Percentiles rank a stretch among this genome's conserved stretches.
These are phyloP conservation scores for Sugiyamaella valdiviana DNA, from an alignment of 805 yeast species.

Conservation along the genomic window DNA sequence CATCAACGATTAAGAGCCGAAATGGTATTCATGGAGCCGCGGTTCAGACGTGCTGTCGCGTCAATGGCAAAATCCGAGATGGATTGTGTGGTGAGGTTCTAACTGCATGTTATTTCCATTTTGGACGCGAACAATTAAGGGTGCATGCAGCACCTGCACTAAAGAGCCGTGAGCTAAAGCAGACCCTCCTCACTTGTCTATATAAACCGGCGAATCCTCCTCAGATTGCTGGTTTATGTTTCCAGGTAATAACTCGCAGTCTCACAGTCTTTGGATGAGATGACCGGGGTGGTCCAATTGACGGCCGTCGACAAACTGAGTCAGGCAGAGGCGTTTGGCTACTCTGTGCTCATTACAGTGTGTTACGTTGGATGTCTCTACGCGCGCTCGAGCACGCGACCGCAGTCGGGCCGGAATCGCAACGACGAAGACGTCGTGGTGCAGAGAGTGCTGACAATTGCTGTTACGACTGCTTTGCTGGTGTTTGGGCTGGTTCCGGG, in stretches of 20 bases:
- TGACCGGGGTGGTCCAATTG: not conserved
- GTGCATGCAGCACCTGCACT: not conserved
- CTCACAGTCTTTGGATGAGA: not conserved
- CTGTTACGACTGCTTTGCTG: conserved; percentile 32
- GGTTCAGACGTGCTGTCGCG: too few species aligned
- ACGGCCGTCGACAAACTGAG: not conserved
- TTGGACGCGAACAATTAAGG: not conserved
- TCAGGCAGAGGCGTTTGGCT: conserved; percentile 3
- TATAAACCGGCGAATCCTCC: not conserved
- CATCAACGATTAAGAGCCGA: too few species aligned
- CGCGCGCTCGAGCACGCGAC: conserved; percentile 19
- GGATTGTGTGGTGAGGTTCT: not conserved
- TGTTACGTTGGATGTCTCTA: conserved; percentile 23
- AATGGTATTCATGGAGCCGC: too few species aligned
- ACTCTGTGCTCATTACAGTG: conserved; percentile 15
- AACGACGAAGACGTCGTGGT: conserved; percentile 21
- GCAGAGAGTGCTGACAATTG: conserved; percentile 26
- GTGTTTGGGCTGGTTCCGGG: conserved; percentile 23
- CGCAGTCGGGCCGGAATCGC: conserved; percentile 16
- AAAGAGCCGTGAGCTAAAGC: not conserved
- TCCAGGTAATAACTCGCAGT: too few species aligned
- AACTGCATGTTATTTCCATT: not conserved
- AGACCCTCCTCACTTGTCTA: not conserved
- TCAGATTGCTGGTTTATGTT: not conserved
- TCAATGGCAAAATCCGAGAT: too few species aligned